Evolutionary conservation across 257 asterid species (phyloP).

Genomic region (Nicotiana noctiflora): DNA sequence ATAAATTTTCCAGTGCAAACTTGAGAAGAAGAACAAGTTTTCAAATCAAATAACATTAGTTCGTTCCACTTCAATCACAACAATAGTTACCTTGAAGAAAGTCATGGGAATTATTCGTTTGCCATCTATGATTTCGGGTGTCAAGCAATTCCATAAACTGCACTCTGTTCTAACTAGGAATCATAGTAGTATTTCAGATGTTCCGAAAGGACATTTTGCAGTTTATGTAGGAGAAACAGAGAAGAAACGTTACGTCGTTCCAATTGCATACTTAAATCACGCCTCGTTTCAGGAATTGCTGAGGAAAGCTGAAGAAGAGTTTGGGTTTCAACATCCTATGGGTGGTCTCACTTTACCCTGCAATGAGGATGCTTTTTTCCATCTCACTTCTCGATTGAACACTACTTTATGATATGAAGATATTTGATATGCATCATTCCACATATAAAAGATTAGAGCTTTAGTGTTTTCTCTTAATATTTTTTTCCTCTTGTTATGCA

Average conservation of each 20-base stretch:
- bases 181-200: neutral
- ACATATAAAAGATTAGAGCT: neutral
- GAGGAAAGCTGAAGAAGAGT: slow-evolving; percentile 9
- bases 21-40: neutral
- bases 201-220: slow-evolving; percentile 14
- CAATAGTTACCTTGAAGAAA: neutral
- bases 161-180: slow-evolving; percentile 10
- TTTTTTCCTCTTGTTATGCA: neutral
- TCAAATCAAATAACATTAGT: neutral
- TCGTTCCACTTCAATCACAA: neutral
- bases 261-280: slow-evolving; percentile 11
- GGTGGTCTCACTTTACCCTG: slow-evolving; percentile 15
- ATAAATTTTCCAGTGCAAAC: neutral
- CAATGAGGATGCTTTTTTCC: slow-evolving; percentile 5
- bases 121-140: slow-evolving; percentile 15
- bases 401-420: neutral
- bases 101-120: slow-evolving; percentile 28
- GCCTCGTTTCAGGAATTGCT: slow-evolving; percentile 1
- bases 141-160: slow-evolving; percentile 21
- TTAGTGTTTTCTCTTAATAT: neutral
- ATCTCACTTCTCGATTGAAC: slow-evolving; percentile 12
- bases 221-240: slow-evolving; percentile 7
- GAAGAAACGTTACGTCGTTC: slow-evolving; percentile 11
- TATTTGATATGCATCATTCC: neutral
- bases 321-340: slow-evolving; percentile 16